phyloP scores from a whole-genome alignment of 148 eudicot species.

The Fagopyrum tataricum region DNA sequence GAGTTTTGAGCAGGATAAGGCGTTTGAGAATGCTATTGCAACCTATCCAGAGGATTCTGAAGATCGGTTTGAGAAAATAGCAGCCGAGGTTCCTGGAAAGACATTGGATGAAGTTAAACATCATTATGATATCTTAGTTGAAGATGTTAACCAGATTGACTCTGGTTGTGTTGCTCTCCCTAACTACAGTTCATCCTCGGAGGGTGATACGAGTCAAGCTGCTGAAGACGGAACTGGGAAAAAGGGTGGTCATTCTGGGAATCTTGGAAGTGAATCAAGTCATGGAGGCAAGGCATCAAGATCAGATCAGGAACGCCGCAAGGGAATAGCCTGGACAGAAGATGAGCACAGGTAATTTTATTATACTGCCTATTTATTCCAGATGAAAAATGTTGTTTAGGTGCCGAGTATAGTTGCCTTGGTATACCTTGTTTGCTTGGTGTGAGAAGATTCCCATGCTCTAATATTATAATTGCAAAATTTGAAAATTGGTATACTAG shows the following conservation, averaged over 20 bases:
- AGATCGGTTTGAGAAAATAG: conserved; percentile 36
- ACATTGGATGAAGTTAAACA: conserved; percentile 26
- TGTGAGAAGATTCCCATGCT: background rate
- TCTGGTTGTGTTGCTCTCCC: conserved; percentile 33
- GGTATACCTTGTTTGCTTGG: background rate
- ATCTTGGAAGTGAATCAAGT: conserved; percentile 40
- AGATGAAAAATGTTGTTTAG: background rate
- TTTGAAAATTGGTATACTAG: background rate
- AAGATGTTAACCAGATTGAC: conserved; percentile 34
- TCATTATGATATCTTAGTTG: conserved; percentile 24
- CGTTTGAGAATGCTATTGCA: conserved; percentile 43
- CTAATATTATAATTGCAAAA: background rate
- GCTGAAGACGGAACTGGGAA: conserved; percentile 8
- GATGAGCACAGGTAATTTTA: conserved; percentile 79
- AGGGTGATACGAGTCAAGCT: conserved; percentile 14
- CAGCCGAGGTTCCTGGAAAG: conserved; percentile 40
- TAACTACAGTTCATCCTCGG: conserved; percentile 13
- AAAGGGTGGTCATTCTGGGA: conserved; percentile 25
- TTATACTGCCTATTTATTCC: background rate
- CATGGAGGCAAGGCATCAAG: conserved; percentile 56
- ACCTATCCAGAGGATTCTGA: conserved; percentile 19
- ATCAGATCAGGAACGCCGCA: conserved; percentile 89
- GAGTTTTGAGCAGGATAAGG: conserved; percentile 40
- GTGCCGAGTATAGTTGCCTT: background rate
- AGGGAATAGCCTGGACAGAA: conserved; percentile 97